Conservation (phyloP, 139 green algal genomes). For the Spirogloea muscicola region DNA sequence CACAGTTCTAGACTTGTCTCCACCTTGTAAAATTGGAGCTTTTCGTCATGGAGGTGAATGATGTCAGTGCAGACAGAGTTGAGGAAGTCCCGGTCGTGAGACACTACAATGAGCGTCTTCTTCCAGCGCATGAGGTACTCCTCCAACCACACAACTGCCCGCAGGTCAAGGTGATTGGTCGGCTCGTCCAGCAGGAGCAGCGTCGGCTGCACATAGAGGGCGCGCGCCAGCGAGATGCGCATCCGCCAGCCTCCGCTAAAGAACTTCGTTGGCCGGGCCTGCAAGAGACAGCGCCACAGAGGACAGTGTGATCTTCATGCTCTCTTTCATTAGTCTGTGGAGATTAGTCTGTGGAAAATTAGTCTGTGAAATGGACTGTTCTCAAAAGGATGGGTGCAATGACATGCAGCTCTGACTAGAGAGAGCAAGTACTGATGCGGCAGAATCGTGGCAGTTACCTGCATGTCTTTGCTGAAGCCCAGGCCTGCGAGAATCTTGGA, state of each 20-base stretch:
- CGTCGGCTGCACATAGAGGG: constrained; percentile 97
- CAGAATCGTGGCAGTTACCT: too few species aligned
- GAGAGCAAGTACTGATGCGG: too few species aligned
- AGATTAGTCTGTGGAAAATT: too few species aligned
- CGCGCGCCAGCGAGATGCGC: constrained; percentile 96
- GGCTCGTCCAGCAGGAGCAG: constrained; percentile 97
- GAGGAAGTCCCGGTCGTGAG: constrained; percentile 97
- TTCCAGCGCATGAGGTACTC: constrained; percentile 94
- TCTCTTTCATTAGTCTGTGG: too few species aligned
- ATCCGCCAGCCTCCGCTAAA: constrained; percentile 95
- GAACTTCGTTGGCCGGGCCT: constrained; percentile 58
- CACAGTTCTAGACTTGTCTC: too few species aligned
- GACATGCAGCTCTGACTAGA: too few species aligned
- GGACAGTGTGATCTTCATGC: too few species aligned
- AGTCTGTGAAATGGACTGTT: too few species aligned
- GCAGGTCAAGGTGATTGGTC: constrained; percentile 98
- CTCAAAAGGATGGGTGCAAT: too few species aligned
- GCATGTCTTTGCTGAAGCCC: constrained; percentile 88
- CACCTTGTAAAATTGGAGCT: constrained; percentile 84
- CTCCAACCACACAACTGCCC: constrained; percentile 87
- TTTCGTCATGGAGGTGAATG: constrained; percentile 97
- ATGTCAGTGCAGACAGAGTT: constrained; percentile 99
- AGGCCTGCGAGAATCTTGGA: constrained; percentile 97
- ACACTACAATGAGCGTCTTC: constrained; percentile 98
- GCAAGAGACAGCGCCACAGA: too few species aligned